These are phyloP conservation scores for Gossypium lobatum DNA, from an alignment of 441 rosid genomes.

Conservation along the genomic window DNA sequence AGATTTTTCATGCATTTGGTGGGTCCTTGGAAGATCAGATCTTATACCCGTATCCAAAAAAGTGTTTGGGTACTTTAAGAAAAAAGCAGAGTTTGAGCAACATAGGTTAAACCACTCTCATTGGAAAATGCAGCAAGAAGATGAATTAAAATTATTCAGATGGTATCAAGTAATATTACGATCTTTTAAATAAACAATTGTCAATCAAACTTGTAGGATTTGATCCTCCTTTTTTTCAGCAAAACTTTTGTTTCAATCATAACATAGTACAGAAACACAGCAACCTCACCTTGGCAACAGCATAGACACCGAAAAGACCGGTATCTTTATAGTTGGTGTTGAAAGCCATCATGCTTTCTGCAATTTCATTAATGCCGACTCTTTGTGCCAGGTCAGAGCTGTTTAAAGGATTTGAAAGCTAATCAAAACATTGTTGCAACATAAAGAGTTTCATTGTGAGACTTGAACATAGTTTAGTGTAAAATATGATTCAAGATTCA, in stretches of 20 bases:
- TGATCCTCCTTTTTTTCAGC: neutral
- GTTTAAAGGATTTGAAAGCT: slow-evolving; percentile 23
- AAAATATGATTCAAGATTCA: neutral
- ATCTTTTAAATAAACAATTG: neutral
- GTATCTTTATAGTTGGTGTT: slow-evolving; percentile 99
- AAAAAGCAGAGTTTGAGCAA: neutral
- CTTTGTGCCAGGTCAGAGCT: slow-evolving; percentile 88
- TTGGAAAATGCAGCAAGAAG: neutral
- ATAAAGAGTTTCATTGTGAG: neutral
- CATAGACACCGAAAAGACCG: slow-evolving; percentile 95
- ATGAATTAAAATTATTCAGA: neutral
- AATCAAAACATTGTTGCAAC: slow-evolving; percentile 11
- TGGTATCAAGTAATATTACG: neutral
- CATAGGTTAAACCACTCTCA: too few relatives aligned
- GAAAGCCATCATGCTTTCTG: slow-evolving; percentile 97
- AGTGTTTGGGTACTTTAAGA: neutral
- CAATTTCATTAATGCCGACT: slow-evolving; percentile 79
- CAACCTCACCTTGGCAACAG: slow-evolving; percentile 81
- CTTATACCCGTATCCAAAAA: neutral
- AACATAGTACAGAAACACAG: neutral
- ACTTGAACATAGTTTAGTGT: neutral
- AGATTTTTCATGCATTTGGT: neutral
- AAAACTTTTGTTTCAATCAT: neutral
- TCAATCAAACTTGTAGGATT: neutral
- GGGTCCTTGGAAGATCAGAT: neutral